Evolutionary conservation across 2,329 filamentous ascomycete species (phyloP), one percentile per base, ranked within the genome.

Genomic region (Volutella citrinella): DNA sequence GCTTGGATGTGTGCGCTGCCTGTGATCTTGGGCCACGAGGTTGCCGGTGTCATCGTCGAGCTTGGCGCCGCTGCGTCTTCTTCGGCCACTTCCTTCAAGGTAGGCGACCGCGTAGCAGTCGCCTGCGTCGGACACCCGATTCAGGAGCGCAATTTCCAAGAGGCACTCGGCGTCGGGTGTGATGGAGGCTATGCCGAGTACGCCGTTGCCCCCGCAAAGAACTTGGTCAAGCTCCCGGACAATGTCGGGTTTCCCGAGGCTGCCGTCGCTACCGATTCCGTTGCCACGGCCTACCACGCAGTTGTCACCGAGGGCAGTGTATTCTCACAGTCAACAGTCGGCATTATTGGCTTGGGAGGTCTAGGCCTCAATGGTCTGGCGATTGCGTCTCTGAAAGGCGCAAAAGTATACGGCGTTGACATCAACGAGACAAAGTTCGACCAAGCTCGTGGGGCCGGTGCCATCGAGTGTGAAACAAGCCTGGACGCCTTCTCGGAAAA

Each of bases 211-310:
- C 16, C 31, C 24, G 26, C 32, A 10, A 30, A 38, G 17, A 22
- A 38, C 24, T 18, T 34, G 24, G 24, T 38, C 19, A 15, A 42
- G 25, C 34, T 42, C 24, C 39, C 39, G 26, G 39, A 42, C 25
- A 25, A 13, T 7, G 39, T 42, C 4, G 17, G 27, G 17, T 41
- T 38, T 10, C 23, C 31, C 14, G 27, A 38, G 7, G 38, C 35
- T 5, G 38, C 38, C 7, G 39, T 42, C 9, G 39, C 39, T 19
- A 42, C 35, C 7, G 39, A 42, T 32, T 42, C 35, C 8, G 35
- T 39, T 10, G 30, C 39, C n/a, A 39, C 39, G 12, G 35, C 35
- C 6, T 42, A 32, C 18, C 39, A 42, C 24, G 39, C 39, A n/a
- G 14, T 29, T 12, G 20, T 42, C n/a, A 16, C 29, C 7, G 35